These are phyloP conservation scores for Linum usitatissimum DNA, from an alignment of 345 rosid genomes.

Conservation along the genomic window DNA sequence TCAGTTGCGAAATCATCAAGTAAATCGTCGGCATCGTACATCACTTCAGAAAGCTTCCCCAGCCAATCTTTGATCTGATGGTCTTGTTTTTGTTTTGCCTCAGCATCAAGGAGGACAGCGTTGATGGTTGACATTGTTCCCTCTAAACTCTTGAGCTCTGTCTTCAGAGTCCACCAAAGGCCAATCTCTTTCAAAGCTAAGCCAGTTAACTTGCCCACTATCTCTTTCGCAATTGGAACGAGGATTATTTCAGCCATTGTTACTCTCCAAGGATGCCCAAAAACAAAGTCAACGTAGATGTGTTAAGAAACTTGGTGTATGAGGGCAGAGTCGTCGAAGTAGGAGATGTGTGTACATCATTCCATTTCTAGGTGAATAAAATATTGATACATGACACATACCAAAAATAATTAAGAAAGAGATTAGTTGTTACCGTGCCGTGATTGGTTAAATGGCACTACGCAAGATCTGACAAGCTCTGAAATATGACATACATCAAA, in stretches of 20 bases:
- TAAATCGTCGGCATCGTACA: slow-evolving; percentile 10
- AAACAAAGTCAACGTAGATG: no score
- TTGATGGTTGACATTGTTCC: neutral
- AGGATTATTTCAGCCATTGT: neutral
- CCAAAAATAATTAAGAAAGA: no score
- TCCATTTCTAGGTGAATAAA: no score
- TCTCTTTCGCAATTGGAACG: neutral
- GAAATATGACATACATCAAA: no score
- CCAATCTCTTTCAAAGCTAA: neutral
- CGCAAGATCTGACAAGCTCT: no score
- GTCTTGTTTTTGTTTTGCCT: slow-evolving; percentile 2
- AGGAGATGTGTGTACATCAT: no score
- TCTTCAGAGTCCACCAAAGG: slow-evolving; percentile 1
- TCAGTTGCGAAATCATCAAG: slow-evolving; percentile 8
- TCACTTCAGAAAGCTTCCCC: slow-evolving; percentile 1
- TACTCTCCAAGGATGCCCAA: neutral
- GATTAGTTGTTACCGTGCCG: no score
- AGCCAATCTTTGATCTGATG: slow-evolving; percentile 1
- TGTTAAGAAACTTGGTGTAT: no score
- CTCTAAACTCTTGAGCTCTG: neutral
- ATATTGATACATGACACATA: no score
- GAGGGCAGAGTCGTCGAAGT: no score
- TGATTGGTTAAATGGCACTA: no score
- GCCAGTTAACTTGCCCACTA: neutral
- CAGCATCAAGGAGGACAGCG: slow-evolving; percentile 6